Conservation (phyloP, 768 basidiomycete genomes). For the Mrakia frigida region DNA sequence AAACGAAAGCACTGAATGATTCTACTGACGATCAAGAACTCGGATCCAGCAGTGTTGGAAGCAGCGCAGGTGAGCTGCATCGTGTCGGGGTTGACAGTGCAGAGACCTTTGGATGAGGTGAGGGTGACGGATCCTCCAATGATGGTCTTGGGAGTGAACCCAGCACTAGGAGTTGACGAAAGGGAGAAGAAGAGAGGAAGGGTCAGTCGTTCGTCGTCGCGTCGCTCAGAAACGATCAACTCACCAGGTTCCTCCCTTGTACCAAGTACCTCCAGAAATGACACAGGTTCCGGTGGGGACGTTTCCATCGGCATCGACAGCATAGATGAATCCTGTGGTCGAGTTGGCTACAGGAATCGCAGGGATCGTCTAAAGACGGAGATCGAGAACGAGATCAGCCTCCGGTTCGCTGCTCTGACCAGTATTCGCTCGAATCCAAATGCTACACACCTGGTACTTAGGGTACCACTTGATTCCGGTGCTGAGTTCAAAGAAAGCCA, state of each 20-base stretch:
- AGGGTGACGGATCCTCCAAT: slow-evolving; percentile 28
- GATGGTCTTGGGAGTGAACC: slow-evolving; percentile 22
- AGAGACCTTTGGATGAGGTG: slow-evolving; percentile 26
- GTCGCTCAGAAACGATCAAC: background rate
- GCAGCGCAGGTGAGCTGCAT: slow-evolving; percentile 20
- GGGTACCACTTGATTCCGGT: slow-evolving; percentile 26
- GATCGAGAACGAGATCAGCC: too few relatives aligned
- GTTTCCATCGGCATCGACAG: slow-evolving; percentile 8
- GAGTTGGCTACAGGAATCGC: slow-evolving; percentile 8
- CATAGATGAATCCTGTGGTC: slow-evolving; percentile 26
- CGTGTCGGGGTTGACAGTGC: slow-evolving; percentile 14
- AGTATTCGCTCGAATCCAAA: too few relatives aligned
- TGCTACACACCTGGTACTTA: slow-evolving; percentile 10
- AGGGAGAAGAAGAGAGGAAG: background rate
- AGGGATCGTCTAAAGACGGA: background rate
- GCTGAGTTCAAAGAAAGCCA: background rate
- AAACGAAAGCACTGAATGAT: background rate
- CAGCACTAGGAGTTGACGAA: background rate
- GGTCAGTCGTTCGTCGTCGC: background rate
- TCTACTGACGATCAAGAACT: slow-evolving; percentile 25
- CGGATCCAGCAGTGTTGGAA: slow-evolving; percentile 6
- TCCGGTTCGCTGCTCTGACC: too few relatives aligned
- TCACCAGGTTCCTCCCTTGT: slow-evolving; percentile 29
- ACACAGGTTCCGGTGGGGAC: slow-evolving; percentile 19
- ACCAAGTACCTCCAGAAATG: slow-evolving; percentile 28